Percentiles rank a stretch among this genome's conserved stretches.
These are phyloP conservation scores for Termitomyces sp. DNA, from an alignment of 768 basidiomycete species.

Conservation along the genomic window DNA sequence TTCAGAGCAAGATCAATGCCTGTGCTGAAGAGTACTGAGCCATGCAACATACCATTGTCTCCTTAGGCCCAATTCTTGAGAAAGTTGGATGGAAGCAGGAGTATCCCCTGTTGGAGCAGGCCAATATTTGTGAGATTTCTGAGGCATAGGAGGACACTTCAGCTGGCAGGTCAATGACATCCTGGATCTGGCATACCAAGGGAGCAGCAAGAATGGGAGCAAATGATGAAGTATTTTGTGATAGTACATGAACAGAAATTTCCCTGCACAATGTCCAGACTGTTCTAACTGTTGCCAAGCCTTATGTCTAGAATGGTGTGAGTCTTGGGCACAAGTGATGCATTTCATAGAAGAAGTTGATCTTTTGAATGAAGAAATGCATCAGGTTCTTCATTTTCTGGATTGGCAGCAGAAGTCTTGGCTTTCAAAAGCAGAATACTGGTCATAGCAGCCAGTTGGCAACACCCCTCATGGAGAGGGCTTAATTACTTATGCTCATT, in stretches of 20 bases:
- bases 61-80: not conserved
- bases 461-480: not conserved
- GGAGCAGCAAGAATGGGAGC: not conserved
- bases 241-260: not conserved
- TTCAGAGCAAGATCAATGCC: not conserved
- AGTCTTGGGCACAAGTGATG: slow-evolving; percentile 10
- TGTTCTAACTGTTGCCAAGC: not conserved
- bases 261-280: too few species aligned
- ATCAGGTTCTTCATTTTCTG: slow-evolving; percentile 12
- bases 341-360: slow-evolving; percentile 18
- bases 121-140: not conserved
- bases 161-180: not conserved
- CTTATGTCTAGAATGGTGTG: slow-evolving; percentile 22
- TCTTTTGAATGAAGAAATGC: slow-evolving; percentile 25
- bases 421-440: not conserved
- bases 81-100: not conserved
- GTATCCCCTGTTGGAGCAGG: not conserved
- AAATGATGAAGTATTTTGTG: not conserved
- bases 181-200: not conserved
- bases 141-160: not conserved
- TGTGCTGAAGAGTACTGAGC: not conserved
- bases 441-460: not conserved
- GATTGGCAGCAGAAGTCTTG: slow-evolving; percentile 8
- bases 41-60: not conserved
- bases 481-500: not conserved